Base-by-base conservation (phyloP, 2,329 filamentous ascomycete species). In the Tolypocladium nubicola region DNA sequence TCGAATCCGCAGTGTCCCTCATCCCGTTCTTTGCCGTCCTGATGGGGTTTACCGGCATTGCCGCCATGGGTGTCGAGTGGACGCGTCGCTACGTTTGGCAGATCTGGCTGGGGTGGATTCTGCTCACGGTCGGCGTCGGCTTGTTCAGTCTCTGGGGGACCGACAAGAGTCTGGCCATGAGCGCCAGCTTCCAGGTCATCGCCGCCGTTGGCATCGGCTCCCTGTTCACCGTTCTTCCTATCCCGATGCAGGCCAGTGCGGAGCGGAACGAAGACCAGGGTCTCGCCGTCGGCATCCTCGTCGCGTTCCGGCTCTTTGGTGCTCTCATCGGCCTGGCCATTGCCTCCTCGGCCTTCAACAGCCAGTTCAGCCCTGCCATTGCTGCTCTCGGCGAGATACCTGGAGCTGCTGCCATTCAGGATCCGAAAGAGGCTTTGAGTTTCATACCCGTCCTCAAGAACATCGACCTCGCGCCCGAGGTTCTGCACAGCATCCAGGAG, bases 301-400 rank as follows among this genome's bases (percentile, higher is more conserved):
- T 71, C 2, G 63, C 66, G 0, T 66, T 73, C 52, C 70, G 73
- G 1, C 61, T 74, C 0, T 67, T 75, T 43, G 73, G 73, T 1
- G 68, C 64, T 3, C 63, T 75, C 2, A 56, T 73, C 4, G 72
- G 73, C 1, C 67, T 73, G 1, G 62, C 73, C 0, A 62, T 73
- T 23, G 62, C 63, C 7, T 68, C 45, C 8, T 30, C 45, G 21
- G 23, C 21, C 21, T 50, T 50, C 45, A 50, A 30, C 73, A 14
- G 21, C 45, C 30, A 33, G 30, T 33, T 33, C 7, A 8, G 30
- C 30, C 9, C 30, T 7, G 30, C 30, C 30, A 9, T 33, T 33
- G 30, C 6, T 9, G 30, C 30, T 33, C 30, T 33, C 30, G 30
- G 30, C 7, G 30, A 8, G 9, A 33, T 33, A 33, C 30, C 30